A percentile compares a stretch with the other conserved stretches of the same genome.
phyloP scores from a whole-genome alignment of 176 grass and related monocot genomes.

The Avena insularis region DNA sequence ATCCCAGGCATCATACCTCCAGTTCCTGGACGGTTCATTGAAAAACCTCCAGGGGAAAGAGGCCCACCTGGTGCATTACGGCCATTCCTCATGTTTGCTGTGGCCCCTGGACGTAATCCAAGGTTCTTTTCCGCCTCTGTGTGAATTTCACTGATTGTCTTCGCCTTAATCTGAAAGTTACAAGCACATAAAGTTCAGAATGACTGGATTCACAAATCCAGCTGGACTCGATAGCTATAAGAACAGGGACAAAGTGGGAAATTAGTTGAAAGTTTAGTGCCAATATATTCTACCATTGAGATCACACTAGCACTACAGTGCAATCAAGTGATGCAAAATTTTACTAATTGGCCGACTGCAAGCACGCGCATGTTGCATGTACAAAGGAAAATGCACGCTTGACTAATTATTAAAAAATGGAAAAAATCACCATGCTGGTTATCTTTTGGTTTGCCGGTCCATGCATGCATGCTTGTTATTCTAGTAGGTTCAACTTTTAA shows the following conservation, averaged over 20 bases:
- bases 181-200: constrained; percentile 50
- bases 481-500: constrained; percentile 7
- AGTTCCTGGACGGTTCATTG: constrained; percentile 65
- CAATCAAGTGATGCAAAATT: neutral
- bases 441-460: neutral
- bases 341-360: neutral
- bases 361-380: neutral
- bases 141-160: constrained; percentile 91
- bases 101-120: constrained; percentile 73
- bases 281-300: neutral
- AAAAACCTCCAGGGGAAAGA: constrained; percentile 72
- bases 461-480: neutral
- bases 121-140: constrained; percentile 87
- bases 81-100: constrained; percentile 66
- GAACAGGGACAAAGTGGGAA: neutral
- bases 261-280: neutral
- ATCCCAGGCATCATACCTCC: constrained; percentile 99
- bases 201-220: constrained; percentile 20
- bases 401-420: constrained; percentile 1
- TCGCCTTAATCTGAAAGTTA: constrained; percentile 75
- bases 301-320: neutral
- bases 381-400: neutral
- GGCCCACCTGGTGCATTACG: constrained; percentile 57
- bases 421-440: neutral
- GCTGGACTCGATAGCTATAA: neutral